Evolutionary conservation across 805 yeast genomes (phyloP), one percentile per base, ranked within the genome.

Genomic region (Saturnispora galanensis): DNA sequence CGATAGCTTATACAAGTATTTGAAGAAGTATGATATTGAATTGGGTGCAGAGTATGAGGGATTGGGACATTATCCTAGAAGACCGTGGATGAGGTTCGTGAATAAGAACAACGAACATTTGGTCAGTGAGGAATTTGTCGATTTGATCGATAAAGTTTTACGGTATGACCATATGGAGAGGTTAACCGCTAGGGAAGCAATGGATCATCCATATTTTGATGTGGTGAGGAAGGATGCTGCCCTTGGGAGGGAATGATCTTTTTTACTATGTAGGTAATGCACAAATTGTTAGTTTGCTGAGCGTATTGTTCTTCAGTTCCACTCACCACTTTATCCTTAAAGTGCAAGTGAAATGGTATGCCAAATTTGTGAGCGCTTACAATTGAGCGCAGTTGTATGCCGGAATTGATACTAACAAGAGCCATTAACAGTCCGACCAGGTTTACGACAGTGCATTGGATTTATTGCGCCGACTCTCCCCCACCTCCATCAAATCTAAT

Each of bases 101-200:
- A 85, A 74, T 59, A 73, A 74, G 38, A 76, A 76, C 34, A 90
- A 88, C 64, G 73, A 71, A 58, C 78, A 78, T 56, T 67, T 87
- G 51, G 78, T 79, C 31, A 73, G 76, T 52, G 76, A 76, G 15
- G 93, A 84, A 47, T 81, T 84, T 38, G 66, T 90, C 42, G 95
- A 88, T 60, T 77, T 88, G 56, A 76, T 88, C 51, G 95, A 85
- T 60, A 75, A 79, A 54, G 67, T 89, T 50, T 69, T 88, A 54
- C 74, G 84, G 48, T 88, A 85, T 58, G 96, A 89, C 60, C 96
- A 89, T 62, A 87, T 84, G 59, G 83, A 82, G 59, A 74, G 96
- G 60, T 71, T 86, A 38, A 86, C 96, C 6, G 96, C 96, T 1
- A 76, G 73, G 60, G 95, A 89, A 61, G 93, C 96, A 26, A 79